phyloP scores from a whole-genome alignment of 2,329 filamentous ascomycete genomes.

The Fusarium redolens region DNA sequence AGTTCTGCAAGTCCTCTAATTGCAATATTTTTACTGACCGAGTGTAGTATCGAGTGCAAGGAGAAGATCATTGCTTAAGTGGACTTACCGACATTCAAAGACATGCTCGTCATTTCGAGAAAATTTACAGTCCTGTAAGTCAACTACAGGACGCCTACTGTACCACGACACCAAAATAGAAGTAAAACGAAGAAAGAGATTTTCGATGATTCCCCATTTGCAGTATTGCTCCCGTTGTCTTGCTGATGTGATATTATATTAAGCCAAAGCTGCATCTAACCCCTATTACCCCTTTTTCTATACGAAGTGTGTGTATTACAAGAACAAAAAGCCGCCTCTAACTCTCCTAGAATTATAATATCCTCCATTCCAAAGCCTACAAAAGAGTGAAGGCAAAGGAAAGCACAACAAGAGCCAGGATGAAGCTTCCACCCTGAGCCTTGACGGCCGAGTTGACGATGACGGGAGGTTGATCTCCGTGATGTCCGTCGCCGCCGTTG shows the following conservation, averaged over 20 bases:
- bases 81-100: not conserved
- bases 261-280: slow-evolving; percentile 6
- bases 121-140: not conserved
- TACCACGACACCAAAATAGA: slow-evolving; percentile 9
- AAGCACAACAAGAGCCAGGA: not conserved
- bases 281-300: slow-evolving; percentile 30
- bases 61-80: slow-evolving; percentile 31
- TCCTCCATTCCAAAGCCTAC: slow-evolving; percentile 5
- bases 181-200: slow-evolving; percentile 13
- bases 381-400: slow-evolving; percentile 10
- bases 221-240: not conserved
- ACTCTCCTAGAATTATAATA: not conserved
- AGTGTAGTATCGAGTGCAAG: slow-evolving; percentile 23
- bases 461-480: not conserved
- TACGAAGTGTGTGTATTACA: not conserved
- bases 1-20: not conserved
- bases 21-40: not conserved
- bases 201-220: not conserved
- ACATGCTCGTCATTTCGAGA: not conserved
- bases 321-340: slow-evolving; percentile 2
- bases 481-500: not conserved
- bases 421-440: not conserved
- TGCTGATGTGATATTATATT: slow-evolving; percentile 27
- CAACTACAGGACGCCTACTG: not conserved
- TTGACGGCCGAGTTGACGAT: slow-evolving; percentile 25